Evolutionary conservation across 1,284 basidiomycete genomes (phyloP), one percentile per base, ranked within the genome.

Genomic region (Malassezia obtusa): DNA sequence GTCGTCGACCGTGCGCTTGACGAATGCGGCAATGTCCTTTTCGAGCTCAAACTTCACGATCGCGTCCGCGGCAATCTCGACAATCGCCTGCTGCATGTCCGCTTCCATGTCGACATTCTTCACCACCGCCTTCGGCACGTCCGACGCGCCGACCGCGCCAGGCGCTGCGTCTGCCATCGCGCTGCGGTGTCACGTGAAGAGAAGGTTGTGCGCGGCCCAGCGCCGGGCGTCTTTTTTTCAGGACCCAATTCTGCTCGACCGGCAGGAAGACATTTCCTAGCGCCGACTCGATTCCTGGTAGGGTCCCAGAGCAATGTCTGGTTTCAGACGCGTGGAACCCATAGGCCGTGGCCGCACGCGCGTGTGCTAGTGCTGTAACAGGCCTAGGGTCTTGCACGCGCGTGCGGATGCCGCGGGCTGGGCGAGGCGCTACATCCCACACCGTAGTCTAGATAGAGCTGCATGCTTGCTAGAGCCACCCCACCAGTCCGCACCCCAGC

Each of bases 91-190:
- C 77, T 95, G 90, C 88, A 95, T 88, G 67, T 94, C 89, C 59
- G 94, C 87, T 57, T 79, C 80, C 91, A 96, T 96, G 77, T 96
- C 91, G 56, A 92, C 89, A 73, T 87, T 90, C 79, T 95, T 95
- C 75, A 95, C 89, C 76, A 89, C 84, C 39, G 89, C 87, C 22
- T 36, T 38, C n/a, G 47, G 45, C 32, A 22, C 43, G 21, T 33
- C 49, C 17, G 22, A 21, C n/a, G 43, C 32, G 15, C 25, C 44
- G 30, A 28, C 24, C 43, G 35, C 46, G 19, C 22, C 32, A 22
- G 39, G 30, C 21, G 40, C 43, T 7, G 40, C 38, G 21, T 26
- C 38, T 40, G 31, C 40, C 49, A 33, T 28, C 21, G 25, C 45
- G 45, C 12, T 21, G 31, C 44, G 21, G 26, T 22, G 37, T 37